These are phyloP conservation scores for Entomortierella parvispora DNA, from an alignment of 192 early-diverging fungal species.

Conservation along the genomic window DNA sequence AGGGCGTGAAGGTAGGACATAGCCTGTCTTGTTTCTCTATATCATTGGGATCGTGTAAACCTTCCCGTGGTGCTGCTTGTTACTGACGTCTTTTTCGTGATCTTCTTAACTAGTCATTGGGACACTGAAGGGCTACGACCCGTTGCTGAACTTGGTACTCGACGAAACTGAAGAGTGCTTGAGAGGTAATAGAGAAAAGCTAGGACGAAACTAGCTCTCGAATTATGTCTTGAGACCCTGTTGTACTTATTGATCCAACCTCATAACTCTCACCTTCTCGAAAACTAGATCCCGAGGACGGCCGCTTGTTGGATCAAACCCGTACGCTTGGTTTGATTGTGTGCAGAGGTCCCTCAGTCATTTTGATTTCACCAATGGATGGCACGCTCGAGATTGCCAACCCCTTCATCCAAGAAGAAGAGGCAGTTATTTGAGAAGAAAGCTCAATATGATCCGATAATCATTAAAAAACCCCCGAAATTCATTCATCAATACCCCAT, in stretches of 20 bases:
- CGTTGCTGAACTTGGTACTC: slow-evolving; percentile 91
- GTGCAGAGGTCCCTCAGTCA: slow-evolving; percentile 88
- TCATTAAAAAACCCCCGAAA: not conserved
- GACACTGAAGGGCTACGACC: slow-evolving; percentile 92
- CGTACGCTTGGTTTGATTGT: slow-evolving; percentile 88
- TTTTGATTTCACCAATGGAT: slow-evolving; percentile 90
- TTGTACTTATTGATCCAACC: no score
- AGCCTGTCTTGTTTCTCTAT: no score
- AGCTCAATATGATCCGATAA: not conserved
- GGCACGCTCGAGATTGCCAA: slow-evolving; percentile 93
- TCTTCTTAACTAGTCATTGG: slow-evolving; percentile 84
- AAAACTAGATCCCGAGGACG: slow-evolving; percentile 54
- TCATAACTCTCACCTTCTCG: not conserved
- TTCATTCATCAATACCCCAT: not conserved
- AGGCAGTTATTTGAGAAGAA: slow-evolving; percentile 17
- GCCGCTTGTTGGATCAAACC: slow-evolving; percentile 59
- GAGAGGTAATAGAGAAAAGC: slow-evolving; percentile 62
- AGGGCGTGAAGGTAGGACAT: slow-evolving; percentile 90
- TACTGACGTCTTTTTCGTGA: slow-evolving; percentile 2
- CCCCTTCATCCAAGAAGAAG: slow-evolving; percentile 73
- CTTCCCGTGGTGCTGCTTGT: not conserved
- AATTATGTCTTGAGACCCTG: no score
- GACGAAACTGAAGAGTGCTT: slow-evolving; percentile 90
- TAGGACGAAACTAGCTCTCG: no score
- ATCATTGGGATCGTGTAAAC: no score